Evolutionary conservation across 257 asterid species (phyloP).

Genomic region (Primulina huaijiensis): DNA sequence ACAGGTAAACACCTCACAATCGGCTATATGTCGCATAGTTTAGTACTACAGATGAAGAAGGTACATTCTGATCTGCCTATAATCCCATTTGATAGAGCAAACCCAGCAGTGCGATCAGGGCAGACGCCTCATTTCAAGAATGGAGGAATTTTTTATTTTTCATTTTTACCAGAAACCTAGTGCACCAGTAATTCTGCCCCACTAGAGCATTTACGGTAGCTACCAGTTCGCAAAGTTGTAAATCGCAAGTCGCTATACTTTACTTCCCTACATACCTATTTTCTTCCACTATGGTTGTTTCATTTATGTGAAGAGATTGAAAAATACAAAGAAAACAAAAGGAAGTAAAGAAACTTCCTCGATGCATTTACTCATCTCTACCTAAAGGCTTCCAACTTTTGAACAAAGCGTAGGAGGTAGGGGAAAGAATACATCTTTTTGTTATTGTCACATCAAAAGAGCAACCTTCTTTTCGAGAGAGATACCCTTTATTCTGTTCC

Average conservation of each 20-base stretch:
- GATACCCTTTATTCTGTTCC: background rate
- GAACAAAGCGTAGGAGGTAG: conserved; percentile 41
- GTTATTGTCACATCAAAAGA: conserved; percentile 29
- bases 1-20: conserved; percentile 10
- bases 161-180: too few relatives aligned
- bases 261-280: background rate
- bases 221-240: too few relatives aligned
- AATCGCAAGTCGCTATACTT: background rate
- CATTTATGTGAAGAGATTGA: background rate
- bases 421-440: conserved; percentile 33
- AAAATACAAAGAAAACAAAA: conserved; percentile 1
- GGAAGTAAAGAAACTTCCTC: background rate
- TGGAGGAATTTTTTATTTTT: too few relatives aligned
- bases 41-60: background rate
- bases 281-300: background rate
- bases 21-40: conserved; percentile 2
- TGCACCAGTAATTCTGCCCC: too few relatives aligned
- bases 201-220: background rate
- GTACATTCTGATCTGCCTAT: background rate
- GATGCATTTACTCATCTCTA: conserved; percentile 37
- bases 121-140: too few relatives aligned
- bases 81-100: too few relatives aligned
- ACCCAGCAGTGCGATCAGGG: too few relatives aligned
- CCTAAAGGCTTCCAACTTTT: conserved; percentile 37
- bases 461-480: conserved; percentile 16